phyloP scores from a whole-genome alignment of 768 basidiomycete species.

The Tylopilus intermedius region DNA sequence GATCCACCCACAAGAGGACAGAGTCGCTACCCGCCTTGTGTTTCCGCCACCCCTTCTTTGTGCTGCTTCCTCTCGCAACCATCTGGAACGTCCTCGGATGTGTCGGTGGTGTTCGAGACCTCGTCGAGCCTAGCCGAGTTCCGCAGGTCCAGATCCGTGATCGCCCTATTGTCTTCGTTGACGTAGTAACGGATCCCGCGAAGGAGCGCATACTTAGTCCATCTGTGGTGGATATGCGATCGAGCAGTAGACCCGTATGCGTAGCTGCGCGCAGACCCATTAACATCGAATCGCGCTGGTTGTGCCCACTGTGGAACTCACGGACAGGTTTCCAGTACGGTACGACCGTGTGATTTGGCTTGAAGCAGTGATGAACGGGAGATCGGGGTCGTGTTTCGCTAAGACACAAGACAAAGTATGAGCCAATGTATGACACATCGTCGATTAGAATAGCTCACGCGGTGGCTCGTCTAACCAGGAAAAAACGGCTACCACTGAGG shows the following conservation, averaged over 20 bases:
- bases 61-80: slow-evolving; percentile 42
- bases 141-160: slow-evolving; percentile 29
- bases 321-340: slow-evolving; percentile 12
- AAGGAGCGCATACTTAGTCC: slow-evolving; percentile 73
- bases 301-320: slow-evolving; percentile 26
- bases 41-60: slow-evolving; percentile 28
- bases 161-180: slow-evolving; percentile 54
- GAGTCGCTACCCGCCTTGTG: slow-evolving; percentile 31
- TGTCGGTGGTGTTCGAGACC: slow-evolving; percentile 31
- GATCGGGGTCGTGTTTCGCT: slow-evolving; percentile 56
- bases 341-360: slow-evolving; percentile 24
- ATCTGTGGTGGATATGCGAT: slow-evolving; percentile 44
- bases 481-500: slow-evolving; percentile 12
- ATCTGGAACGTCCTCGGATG: slow-evolving; percentile 29
- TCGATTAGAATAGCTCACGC: slow-evolving; percentile 22
- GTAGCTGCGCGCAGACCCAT: slow-evolving; percentile 29
- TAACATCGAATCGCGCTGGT: slow-evolving; percentile 22
- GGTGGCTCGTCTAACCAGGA: not conserved
- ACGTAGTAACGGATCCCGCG: slow-evolving; percentile 68
- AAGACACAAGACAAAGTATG: not conserved
- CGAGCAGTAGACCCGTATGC: slow-evolving; percentile 24
- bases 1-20: slow-evolving; percentile 60
- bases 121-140: slow-evolving; percentile 44
- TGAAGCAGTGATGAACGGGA: slow-evolving; percentile 28
- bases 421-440: not conserved